These are phyloP conservation scores for Voacanga thouarsii DNA, from an alignment of 257 asterid species.

Conservation along the genomic window DNA sequence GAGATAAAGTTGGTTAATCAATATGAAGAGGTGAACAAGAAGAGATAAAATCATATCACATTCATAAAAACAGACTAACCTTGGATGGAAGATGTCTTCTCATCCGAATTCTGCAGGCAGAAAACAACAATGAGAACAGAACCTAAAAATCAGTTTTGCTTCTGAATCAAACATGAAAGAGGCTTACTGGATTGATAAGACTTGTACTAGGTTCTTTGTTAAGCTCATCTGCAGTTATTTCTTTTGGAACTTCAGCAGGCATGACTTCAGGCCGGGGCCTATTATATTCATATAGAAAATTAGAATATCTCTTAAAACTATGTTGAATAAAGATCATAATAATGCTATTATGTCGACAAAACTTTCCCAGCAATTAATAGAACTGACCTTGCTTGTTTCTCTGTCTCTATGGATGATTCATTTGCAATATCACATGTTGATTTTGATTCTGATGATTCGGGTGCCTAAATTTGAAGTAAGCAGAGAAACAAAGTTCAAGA, in stretches of 20 bases:
- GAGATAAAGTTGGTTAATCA: neutral
- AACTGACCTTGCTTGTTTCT: slow-evolving; percentile 35
- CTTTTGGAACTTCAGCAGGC: slow-evolving; percentile 19
- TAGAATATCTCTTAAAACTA: slow-evolving; percentile 18
- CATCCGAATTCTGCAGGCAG: slow-evolving; percentile 19
- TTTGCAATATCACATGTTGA: slow-evolving; percentile 29
- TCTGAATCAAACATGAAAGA: neutral
- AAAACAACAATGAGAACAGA: slow-evolving; percentile 17
- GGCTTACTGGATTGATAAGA: slow-evolving; percentile 20
- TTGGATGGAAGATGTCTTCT: slow-evolving; percentile 11
- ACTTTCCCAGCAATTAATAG: slow-evolving; percentile 13
- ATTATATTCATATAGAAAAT: slow-evolving; percentile 6
- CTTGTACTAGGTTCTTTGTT: slow-evolving; percentile 14
- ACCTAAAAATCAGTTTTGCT: neutral
- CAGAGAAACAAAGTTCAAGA: neutral
- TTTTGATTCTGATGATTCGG: slow-evolving; percentile 25
- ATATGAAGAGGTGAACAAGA: neutral
- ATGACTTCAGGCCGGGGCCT: slow-evolving; percentile 27
- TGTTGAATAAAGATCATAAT: neutral
- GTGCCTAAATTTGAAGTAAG: slow-evolving; percentile 28
- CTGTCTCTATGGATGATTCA: slow-evolving; percentile 31
- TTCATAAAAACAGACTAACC: slow-evolving; percentile 22
- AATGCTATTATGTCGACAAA: neutral
- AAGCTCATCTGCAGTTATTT: neutral
- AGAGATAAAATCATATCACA: neutral